Base-by-base conservation (phyloP, 495 filamentous ascomycete genomes). In the Aspergillus panamensis region DNA sequence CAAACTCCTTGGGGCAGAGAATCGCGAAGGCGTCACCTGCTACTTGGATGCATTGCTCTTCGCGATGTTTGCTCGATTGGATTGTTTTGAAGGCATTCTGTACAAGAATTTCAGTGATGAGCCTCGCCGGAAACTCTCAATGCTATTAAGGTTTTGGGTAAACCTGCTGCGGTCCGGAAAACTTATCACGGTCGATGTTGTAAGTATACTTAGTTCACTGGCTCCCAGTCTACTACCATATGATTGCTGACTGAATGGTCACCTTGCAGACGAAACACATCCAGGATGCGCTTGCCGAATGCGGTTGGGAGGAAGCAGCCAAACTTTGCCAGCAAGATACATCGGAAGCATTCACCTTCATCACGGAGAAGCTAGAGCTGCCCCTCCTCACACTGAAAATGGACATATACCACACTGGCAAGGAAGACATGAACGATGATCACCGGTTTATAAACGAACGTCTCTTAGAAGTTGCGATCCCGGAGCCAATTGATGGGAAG, bases 371-470 rank as follows among this genome's bases (percentile, higher is more conserved):
- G 37, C 77, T 98, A 32, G 85, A 95, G 57, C 71, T 98, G 29
- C 94, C 94, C 6, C 82, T 96, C 8, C 83, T 98, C 19, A 91
- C 93, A 0, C 73, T 98, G 16, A 96, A 96, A 61, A 92, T 97
- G 79, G 92, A 97, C 64, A 86, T 98, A 25, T 97, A 89, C 61
- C 94, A 98, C 59, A 87, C 88, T 7, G 94, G 92, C 3, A 87
- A 84, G 59, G 91, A 94, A 66, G 84, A 90, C 57, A 83, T 81
- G 25, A 83, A 79, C 20, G 92, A 92, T 64, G 94, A 98, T 65
- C 94, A 97, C 73, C 95, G 94, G 66, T 89, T 96, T 51, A 81
- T 98, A 42, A 91, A 95, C 53, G 94, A 98, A 71, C 79, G 94
- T 51, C 68, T 96, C 39, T 80, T 98, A n/a, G 92, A 97, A 61